These are phyloP conservation scores for Lanmaoa rubissima DNA, from an alignment of 768 basidiomycete genomes.

Conservation along the genomic window DNA sequence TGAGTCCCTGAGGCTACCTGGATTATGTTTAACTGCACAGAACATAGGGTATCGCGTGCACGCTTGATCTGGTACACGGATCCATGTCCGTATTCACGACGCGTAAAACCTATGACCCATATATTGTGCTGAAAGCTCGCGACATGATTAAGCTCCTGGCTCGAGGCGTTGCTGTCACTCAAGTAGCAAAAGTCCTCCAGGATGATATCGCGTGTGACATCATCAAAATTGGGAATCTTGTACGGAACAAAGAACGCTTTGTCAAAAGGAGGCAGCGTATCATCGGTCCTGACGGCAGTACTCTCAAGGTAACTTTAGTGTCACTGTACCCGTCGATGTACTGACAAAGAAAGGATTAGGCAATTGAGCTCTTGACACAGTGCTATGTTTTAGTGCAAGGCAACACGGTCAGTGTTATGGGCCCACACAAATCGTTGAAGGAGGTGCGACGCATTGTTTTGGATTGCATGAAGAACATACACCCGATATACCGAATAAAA, in stretches of 20 bases:
- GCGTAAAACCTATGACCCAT: constrained; percentile 95
- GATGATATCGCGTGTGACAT: constrained; percentile 93
- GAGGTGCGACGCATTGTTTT: constrained; percentile 95
- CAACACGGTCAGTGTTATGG: constrained; percentile 98
- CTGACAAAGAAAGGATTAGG: constrained; percentile 47
- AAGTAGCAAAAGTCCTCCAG: constrained; percentile 87
- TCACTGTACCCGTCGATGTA: neutral
- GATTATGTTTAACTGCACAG: neutral
- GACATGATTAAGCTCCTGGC: constrained; percentile 96
- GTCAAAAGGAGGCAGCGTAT: constrained; percentile 95
- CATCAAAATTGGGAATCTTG: constrained; percentile 94
- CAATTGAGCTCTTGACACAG: constrained; percentile 92
- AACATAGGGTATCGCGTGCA: constrained; percentile 79
- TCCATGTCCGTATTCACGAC: constrained; percentile 98
- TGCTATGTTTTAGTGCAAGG: constrained; percentile 99
- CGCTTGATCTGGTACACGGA: constrained; percentile 92
- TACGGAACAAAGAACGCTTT: constrained; percentile 94
- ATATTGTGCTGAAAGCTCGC: constrained; percentile 92
- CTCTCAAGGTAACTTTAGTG: constrained; percentile 69
- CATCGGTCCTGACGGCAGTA: constrained; percentile 96
- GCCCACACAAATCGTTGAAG: constrained; percentile 90
- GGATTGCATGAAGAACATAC: constrained; percentile 99
- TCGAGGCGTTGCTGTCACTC: constrained; percentile 80
- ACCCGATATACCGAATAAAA: constrained; percentile 99
- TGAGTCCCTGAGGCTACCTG: constrained; percentile 34